Evolutionary conservation across 768 basidiomycete genomes (phyloP), one percentile per base, ranked within the genome.

Genomic region (Hirschioporus abietinus): DNA sequence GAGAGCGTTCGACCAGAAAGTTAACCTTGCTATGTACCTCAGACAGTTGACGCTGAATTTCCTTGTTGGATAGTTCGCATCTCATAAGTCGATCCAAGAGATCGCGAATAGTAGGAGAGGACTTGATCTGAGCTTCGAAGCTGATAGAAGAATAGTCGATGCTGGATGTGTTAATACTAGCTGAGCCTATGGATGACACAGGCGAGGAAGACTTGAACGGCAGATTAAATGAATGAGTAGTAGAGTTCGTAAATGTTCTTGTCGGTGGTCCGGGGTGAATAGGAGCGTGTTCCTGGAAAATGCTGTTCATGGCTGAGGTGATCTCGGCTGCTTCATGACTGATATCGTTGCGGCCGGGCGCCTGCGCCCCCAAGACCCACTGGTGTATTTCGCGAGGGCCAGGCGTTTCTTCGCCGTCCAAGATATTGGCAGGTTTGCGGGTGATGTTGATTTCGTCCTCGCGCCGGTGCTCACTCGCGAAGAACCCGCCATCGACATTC

Each of bases 21-120:
- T 89, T 86, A 67, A 94, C 85, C 78, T 94, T 95, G 73, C 86
- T 87, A 69, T 88, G 85, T 61, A 95, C 81, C 70, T 92, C 90
- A 12, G 80, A 80, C 57, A 95, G 80, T 71, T 92, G 89, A 8
- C 86, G 84, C 70, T 90, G 90, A 58, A 94, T 86, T 71, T 93
- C 88, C 34, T 86, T 83, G 10, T 86, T 84, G 8, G 86, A 82
- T 66, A 82, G 81, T 74, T 95, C 93, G 76, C 84, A 90, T 60
- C 89, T 85, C 59, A 83, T 76, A 52, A 95, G 81, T 30, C 93
- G 88, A 68, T 90, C 90, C 30, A 93, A 76, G 64, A 94, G 82
- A 67, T 93, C 91, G 65, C 87, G 84, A 66, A 95, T 85, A 68
- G 91, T 73, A 4, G 93, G 89, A 4, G 92, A 93, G 1, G 84